phyloP scores from a whole-genome alignment of 2,329 filamentous ascomycete genomes.

The Fusarium annulatum region DNA sequence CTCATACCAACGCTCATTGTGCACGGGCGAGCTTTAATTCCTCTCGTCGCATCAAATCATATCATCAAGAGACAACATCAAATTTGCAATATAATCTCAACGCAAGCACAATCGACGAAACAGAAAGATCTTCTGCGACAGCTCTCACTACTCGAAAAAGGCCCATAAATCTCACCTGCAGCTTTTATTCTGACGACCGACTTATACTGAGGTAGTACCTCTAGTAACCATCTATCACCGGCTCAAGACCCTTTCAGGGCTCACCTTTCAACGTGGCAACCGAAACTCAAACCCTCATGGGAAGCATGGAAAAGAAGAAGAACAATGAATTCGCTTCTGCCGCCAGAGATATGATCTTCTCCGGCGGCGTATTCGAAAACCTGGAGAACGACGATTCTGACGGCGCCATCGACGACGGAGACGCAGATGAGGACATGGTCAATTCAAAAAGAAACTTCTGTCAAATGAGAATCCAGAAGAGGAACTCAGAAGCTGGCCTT shows the following conservation, averaged over 20 bases:
- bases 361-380: slow-evolving; percentile 20
- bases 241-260: background rate
- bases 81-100: slow-evolving; percentile 9
- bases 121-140: slow-evolving; percentile 1
- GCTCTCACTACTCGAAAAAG: slow-evolving; percentile 9
- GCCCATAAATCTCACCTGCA: slow-evolving; percentile 12
- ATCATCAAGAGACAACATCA: slow-evolving; percentile 20
- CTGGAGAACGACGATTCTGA: slow-evolving; percentile 35
- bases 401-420: slow-evolving; percentile 55
- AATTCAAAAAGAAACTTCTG: slow-evolving; percentile 54
- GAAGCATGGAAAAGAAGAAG: slow-evolving; percentile 35
- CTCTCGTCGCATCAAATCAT: slow-evolving; percentile 33
- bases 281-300: background rate
- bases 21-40: slow-evolving; percentile 25
- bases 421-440: slow-evolving; percentile 53
- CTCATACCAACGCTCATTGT: slow-evolving; percentile 6
- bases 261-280: background rate
- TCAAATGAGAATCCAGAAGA: slow-evolving; percentile 52
- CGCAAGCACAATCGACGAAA: slow-evolving; percentile 5
- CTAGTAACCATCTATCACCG: background rate
- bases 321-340: slow-evolving; percentile 46
- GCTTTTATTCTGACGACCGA: slow-evolving; percentile 10
- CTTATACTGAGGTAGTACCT: slow-evolving; percentile 31
- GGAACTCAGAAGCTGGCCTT: slow-evolving; percentile 46
- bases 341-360: slow-evolving; percentile 45